Base-by-base conservation (phyloP, 371 early-diverging fungal genomes). In the Catenaria anguillulae region DNA sequence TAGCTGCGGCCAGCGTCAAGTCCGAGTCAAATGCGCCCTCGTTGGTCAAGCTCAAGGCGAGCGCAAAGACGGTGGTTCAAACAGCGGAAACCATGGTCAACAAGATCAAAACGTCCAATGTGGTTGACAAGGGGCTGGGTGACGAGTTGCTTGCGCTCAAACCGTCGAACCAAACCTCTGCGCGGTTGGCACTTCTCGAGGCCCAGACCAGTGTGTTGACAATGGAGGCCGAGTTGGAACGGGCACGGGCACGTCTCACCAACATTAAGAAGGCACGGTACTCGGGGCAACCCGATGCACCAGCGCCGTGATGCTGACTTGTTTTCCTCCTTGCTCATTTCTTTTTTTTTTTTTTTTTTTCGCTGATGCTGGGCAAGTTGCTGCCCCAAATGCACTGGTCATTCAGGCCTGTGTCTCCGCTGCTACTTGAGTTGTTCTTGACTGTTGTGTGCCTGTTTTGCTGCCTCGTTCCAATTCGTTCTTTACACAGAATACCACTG, bases 151-250 rank as follows among this genome's bases (percentile, higher is more conserved):
- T 33, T 4, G 19, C 4, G 13, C 15, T 33, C 33, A 45, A 36
- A 50, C 31, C 37, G 36, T 29, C 40, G 45, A 26, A 6, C 24
- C 35, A 26, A 48, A 62, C 68, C 17, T n/a, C 29, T 2, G 61
- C 63, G 15, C 63, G 68, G 37, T 68, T 73, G 15, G 40, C 71
- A 33, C 73, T 79, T 56, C 70, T 80, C 71, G 79, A 80, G 61
- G 81, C 81, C 3, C 76, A 76, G 60, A 68, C 77, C 46, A 66
- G 65, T 2, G 73, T 80, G 26, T 60, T 80, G 62, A 69, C 71
- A 63, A 75, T 78, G 75, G 80, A 80, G 67, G 74, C 73, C 63
- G 81, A 80, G 64, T 65, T 80, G 24, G 78, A 79, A 62, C 67
- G 63, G 58, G 81, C 81, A 21, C 56, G 81, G 42, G 63, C 64